Evolutionary conservation across 257 asterid genomes (phyloP), one percentile per base, ranked within the genome.

Genomic region (Solanum ossicruentum): DNA sequence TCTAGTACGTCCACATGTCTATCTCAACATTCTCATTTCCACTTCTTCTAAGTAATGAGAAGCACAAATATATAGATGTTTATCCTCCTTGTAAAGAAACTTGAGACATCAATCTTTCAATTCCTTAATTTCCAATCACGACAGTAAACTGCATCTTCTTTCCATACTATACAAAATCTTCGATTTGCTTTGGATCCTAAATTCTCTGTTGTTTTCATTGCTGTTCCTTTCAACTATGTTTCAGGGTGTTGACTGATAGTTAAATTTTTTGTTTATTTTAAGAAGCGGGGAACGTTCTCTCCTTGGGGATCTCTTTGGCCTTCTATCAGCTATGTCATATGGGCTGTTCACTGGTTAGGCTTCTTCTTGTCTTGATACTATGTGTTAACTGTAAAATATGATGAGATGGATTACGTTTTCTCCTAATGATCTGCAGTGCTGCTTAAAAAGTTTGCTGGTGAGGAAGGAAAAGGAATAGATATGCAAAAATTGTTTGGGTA

Each of bases 401-500:
- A 63, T 39, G 71, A 41, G 61, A 28, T 63, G 63, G 18, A 60
- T 58, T 72, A 56, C 61, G 21, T 85, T 72, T 84, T 67, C 58
- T 69, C 80, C 17, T 72, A 32, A 72, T 61, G 73, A 72, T 70
- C 80, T 86, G 85, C 94, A 97, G 99, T 97, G 21, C 98, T 97
- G 85, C 98, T 97, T 20, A 97, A 95, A 88, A 95, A 95, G 93
- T 94, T 95, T 65, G 92, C 96, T 23, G 99, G 99, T 3, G 96
- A 92, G 88, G 98, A 92, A 90, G 99, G 97, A 47, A 97, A 92
- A 89, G 91, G 92, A 86, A 92, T 92, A 8, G 98, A 97, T 80
- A 91, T 97, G 89, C 98, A 97, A 90, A 97, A 95, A 90, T 86
- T 95, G 89, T 97, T 97, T 57, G 99, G 99, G 26, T 97, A 94